Evolutionary conservation across 1,139 yeast species (phyloP).

Genomic region (Yarrowia galli): DNA sequence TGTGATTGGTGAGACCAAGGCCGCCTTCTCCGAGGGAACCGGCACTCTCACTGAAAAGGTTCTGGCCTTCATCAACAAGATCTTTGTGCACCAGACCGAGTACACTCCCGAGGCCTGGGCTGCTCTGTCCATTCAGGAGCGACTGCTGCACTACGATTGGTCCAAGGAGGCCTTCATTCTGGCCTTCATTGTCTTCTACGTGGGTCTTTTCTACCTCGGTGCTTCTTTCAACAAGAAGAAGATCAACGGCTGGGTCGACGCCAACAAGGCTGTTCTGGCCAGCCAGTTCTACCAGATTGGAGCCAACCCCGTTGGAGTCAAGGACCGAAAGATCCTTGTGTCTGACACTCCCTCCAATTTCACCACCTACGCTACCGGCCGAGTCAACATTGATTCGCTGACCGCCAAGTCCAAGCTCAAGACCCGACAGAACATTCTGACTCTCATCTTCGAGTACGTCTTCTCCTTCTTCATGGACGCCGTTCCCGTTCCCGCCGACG

Average conservation of each 20-base stretch:
- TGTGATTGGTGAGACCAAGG: conserved; percentile 35
- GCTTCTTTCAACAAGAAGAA: conserved; percentile 62
- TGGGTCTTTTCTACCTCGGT: conserved; percentile 61
- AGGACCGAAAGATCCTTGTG: conserved; percentile 53
- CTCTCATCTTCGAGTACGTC: conserved; percentile 64
- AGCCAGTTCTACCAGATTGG: conserved; percentile 86
- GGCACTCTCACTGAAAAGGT: conserved; percentile 8
- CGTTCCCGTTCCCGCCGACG: conserved; percentile 58
- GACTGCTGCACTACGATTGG: conserved; percentile 69
- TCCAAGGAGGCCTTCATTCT: conserved; percentile 68
- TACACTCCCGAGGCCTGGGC: conserved; percentile 48
- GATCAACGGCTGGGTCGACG: conserved; percentile 61
- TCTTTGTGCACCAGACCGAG: conserved; percentile 26
- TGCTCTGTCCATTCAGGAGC: conserved; percentile 48
- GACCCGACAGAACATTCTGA: conserved; percentile 81
- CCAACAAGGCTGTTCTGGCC: conserved; percentile 59
- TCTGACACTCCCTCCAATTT: conserved; percentile 76
- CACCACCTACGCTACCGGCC: conserved; percentile 87
- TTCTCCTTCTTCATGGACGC: conserved; percentile 62
- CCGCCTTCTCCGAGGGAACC: conserved; percentile 10
- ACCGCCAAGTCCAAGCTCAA: conserved; percentile 67
- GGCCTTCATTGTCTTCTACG: conserved; percentile 55
- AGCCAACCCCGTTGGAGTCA: conserved; percentile 55
- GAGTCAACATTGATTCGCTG: conserved; percentile 73
- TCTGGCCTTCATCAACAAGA: conserved; percentile 30